phyloP scores from a whole-genome alignment of 176 grass and related monocot species.

The Juncus effusus region DNA sequence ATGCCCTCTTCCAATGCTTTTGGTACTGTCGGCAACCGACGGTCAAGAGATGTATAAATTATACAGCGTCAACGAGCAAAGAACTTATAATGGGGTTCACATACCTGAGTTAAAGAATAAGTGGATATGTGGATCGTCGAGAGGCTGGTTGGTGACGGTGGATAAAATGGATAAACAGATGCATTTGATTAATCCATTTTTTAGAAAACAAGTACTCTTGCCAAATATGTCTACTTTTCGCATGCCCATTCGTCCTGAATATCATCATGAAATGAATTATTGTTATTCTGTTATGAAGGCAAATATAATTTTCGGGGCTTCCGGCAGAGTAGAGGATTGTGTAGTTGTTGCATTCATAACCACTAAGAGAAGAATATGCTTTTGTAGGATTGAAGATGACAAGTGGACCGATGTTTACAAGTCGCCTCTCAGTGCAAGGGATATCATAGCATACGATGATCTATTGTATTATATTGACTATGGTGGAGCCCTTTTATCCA shows the following conservation, averaged over 20 bases:
- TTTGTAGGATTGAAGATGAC: constrained; percentile 5
- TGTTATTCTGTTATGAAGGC: neutral
- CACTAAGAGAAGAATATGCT: constrained; percentile 3
- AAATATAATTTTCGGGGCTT: neutral
- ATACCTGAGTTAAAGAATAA: neutral
- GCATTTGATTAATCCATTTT: neutral
- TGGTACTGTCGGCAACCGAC: neutral
- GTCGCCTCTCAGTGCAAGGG: neutral
- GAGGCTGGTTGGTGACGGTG: neutral
- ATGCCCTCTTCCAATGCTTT: neutral
- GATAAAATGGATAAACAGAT: neutral
- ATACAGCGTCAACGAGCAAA: neutral
- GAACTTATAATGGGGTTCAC: neutral
- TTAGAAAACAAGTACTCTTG: neutral
- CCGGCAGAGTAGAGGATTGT: neutral
- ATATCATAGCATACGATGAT: neutral
- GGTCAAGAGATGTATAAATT: neutral
- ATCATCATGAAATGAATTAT: neutral
- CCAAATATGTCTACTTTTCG: neutral
- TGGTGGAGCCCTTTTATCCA: neutral
- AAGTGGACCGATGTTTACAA: neutral
- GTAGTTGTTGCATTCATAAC: neutral
- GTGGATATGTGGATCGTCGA: neutral
- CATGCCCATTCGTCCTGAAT: neutral
- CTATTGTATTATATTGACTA: neutral